Evolutionary conservation across 768 basidiomycete genomes (phyloP), one percentile per base, ranked within the genome.

Genomic region (Collybia mongolica): DNA sequence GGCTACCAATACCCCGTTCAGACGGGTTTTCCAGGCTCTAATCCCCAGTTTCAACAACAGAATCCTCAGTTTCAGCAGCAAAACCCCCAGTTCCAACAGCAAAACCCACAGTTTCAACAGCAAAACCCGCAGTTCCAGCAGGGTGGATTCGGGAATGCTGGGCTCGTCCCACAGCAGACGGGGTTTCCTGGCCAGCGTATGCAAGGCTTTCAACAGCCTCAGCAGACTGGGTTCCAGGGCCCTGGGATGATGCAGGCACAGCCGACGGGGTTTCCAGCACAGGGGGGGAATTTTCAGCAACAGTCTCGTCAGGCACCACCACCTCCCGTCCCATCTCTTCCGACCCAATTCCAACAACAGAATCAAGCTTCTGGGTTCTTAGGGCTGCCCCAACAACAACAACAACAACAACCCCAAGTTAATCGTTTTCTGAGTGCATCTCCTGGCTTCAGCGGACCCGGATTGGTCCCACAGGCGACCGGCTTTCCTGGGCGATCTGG

Each of bases 1-100:
- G 81, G 82, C 29, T 85, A 73, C 60, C 88, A 90, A 68, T 85
- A 87, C 62, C 84, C 89, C 26, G 72, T 84, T 65, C 87, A 87
- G 56, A 87, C 88, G 2, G 88, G 86, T 12, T 85, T 79, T 65
- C 77, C 71, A 52, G 62, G 61, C 45, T 55, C 57, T 49, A 74
- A 72, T 43, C 63, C 61, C 3, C 76, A 73, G 50, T 75, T 75
- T 49, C 77, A 75, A 56, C 77, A 68, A 46, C 67, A 70, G 52
- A 65, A 69, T 38, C 72, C 67, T 11, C 76, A 74, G 48, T 69
- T 70, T 46, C 68, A 59, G 43, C 59, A 58, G 45, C 55, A 61
- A 29, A 61, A 60, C 29, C 57, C 62, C 2, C 65, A 65, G 49
- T 58, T 68, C 57, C 65, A 67, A 62, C 60, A 62, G 45, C 48